A percentile compares a stretch with the other conserved stretches of the same genome.
Conservation (phyloP, 306 rosid species). For the Cucurbita maxima region DNA sequence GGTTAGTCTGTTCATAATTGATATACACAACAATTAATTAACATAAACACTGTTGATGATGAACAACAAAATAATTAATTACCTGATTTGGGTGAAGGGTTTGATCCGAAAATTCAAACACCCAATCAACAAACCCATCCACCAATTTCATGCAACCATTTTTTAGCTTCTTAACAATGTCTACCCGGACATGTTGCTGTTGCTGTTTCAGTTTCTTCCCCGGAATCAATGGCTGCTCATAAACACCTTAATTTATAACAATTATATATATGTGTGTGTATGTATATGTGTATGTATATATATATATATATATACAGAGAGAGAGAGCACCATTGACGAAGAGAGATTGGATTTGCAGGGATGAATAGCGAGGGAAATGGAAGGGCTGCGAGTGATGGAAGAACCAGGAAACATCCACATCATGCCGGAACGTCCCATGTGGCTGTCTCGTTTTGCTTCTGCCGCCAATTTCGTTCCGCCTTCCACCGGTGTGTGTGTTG, state of each 20-base stretch:
- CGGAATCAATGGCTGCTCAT: slow-evolving; percentile 14
- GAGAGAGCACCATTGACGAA: too few species aligned
- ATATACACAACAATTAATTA: too few species aligned
- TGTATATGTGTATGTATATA: too few species aligned
- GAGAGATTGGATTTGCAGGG: too few species aligned
- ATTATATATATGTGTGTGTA: too few species aligned
- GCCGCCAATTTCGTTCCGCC: neutral
- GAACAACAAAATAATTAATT: neutral
- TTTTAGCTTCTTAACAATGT: neutral
- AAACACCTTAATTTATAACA: too few species aligned
- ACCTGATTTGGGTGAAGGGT: slow-evolving; percentile 58
- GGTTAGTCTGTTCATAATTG: too few species aligned
- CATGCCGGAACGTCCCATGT: neutral
- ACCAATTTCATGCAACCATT: slow-evolving; percentile 13
- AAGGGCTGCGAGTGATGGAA: neutral
- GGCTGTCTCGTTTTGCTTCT: neutral
- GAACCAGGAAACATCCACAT: neutral
- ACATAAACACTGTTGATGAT: too few species aligned
- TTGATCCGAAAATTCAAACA: slow-evolving; percentile 42
- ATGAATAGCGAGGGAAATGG: neutral
- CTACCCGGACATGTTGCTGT: neutral
- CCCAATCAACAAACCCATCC: slow-evolving; percentile 48
- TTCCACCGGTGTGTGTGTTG: neutral
- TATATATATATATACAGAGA: too few species aligned
- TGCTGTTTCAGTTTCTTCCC: neutral